Evolutionary conservation across 2,329 filamentous ascomycete species (phyloP).

Genomic region (Cordyceps pruinosa): DNA sequence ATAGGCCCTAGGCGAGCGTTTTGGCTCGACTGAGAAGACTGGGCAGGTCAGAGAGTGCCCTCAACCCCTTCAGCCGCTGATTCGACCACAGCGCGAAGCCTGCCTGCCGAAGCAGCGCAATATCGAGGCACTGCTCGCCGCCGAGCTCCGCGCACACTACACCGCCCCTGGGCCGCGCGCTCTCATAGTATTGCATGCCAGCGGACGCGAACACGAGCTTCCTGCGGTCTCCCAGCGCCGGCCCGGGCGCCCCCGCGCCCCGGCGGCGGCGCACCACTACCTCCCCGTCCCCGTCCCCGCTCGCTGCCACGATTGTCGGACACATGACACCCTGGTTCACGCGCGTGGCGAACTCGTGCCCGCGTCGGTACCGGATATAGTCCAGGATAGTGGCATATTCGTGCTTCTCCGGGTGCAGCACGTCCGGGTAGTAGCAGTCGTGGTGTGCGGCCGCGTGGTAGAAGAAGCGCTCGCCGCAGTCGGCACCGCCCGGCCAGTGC

Average conservation of each 20-base stretch:
- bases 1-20: background rate
- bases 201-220: background rate
- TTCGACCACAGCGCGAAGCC: conserved; percentile 10
- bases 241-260: background rate
- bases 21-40: background rate
- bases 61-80: conserved; percentile 2
- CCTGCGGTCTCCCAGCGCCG: background rate
- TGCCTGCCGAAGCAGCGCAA: conserved; percentile 3
- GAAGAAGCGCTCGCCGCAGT: conserved; percentile 8
- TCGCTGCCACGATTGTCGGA: background rate
- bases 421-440: conserved; percentile 9
- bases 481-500: conserved; percentile 4
- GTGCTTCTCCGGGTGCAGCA: conserved; percentile 8
- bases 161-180: background rate
- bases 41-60: background rate
- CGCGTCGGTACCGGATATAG: background rate
- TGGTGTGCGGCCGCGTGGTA: conserved; percentile 9
- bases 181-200: conserved; percentile 4
- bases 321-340: background rate
- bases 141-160: background rate
- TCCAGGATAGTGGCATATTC: conserved; percentile 5
- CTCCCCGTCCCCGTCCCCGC: background rate
- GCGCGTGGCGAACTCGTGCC: background rate
- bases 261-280: background rate
- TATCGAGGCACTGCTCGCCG: background rate